These are phyloP conservation scores for Esteya vermicola DNA, from an alignment of 2,329 filamentous ascomycete genomes.

Conservation along the genomic window DNA sequence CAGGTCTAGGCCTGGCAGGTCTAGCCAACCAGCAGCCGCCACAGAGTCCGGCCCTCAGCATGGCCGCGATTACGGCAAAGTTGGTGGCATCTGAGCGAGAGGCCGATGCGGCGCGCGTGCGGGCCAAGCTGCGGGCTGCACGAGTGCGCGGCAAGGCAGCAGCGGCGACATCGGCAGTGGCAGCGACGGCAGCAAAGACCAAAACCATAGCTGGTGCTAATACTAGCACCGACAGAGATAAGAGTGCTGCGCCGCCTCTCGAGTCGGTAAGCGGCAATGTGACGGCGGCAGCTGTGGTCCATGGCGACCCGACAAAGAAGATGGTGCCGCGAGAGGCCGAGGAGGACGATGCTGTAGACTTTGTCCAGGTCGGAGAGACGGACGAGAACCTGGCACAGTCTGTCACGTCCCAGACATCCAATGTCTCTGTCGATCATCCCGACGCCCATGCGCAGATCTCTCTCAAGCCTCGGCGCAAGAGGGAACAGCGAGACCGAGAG, in stretches of 20 bases:
- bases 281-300: neutral
- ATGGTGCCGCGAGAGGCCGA: neutral
- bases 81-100: slow-evolving; percentile 49
- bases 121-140: slow-evolving; percentile 46
- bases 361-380: no score
- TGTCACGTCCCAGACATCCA: neutral
- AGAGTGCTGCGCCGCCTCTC: no score
- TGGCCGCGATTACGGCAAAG: slow-evolving; percentile 49
- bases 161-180: neutral
- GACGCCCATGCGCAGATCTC: neutral
- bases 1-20: no score
- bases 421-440: slow-evolving; percentile 1
- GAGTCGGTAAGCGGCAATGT: neutral
- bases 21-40: slow-evolving; percentile 21
- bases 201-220: neutral
- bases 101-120: slow-evolving; percentile 47
- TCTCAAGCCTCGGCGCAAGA: slow-evolving; percentile 33
- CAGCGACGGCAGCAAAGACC: slow-evolving; percentile 7
- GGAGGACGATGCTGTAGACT: no score
- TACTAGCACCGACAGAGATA: no score
- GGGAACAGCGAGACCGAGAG: slow-evolving; percentile 9
- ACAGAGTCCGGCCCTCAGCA: slow-evolving; percentile 43
- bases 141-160: slow-evolving; percentile 17
- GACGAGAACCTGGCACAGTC: neutral
- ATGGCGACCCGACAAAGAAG: slow-evolving; percentile 8